Evolutionary conservation across 257 asterid species (phyloP).

Genomic region (Orobanche coerulescens): DNA sequence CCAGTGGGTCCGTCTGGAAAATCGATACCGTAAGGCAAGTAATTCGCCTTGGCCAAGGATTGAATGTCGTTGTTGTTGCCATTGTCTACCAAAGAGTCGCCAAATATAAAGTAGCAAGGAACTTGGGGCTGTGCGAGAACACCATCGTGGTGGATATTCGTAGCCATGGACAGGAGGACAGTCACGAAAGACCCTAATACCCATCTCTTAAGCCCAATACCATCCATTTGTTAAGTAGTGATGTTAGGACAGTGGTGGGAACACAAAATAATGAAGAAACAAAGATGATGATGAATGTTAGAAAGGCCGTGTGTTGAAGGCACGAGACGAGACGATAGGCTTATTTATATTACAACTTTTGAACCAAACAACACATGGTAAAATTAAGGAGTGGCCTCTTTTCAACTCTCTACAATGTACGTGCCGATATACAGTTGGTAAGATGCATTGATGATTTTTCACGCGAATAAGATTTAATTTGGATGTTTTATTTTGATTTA

Average conservation of each 20-base stretch:
- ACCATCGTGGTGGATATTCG: background rate
- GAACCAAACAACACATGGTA: background rate
- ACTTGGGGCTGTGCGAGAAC: slow-evolving; percentile 44
- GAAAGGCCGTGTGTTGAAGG: background rate
- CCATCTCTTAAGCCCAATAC: slow-evolving; percentile 20
- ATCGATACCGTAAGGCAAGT: slow-evolving; percentile 63
- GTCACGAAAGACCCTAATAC: slow-evolving; percentile 11
- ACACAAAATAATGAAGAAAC: background rate
- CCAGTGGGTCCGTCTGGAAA: slow-evolving; percentile 56
- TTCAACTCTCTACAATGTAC: slow-evolving; percentile 13
- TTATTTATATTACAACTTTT: slow-evolving; percentile 13
- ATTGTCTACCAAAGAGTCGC: slow-evolving; percentile 64
- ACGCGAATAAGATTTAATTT: slow-evolving; percentile 27
- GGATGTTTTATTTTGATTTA: background rate
- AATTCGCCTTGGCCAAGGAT: slow-evolving; percentile 57
- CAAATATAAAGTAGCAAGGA: slow-evolving; percentile 60
- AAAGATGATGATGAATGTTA: background rate
- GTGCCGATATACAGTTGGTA: slow-evolving; percentile 20
- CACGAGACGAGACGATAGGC: too few species aligned
- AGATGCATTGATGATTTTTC: slow-evolving; percentile 38
- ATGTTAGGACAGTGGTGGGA: background rate
- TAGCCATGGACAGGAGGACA: slow-evolving; percentile 6
- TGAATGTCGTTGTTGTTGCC: slow-evolving; percentile 56
- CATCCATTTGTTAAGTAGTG: slow-evolving; percentile 16
- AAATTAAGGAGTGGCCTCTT: background rate